phyloP scores from a whole-genome alignment of 257 asterid genomes.

The Solanum acaule region DNA sequence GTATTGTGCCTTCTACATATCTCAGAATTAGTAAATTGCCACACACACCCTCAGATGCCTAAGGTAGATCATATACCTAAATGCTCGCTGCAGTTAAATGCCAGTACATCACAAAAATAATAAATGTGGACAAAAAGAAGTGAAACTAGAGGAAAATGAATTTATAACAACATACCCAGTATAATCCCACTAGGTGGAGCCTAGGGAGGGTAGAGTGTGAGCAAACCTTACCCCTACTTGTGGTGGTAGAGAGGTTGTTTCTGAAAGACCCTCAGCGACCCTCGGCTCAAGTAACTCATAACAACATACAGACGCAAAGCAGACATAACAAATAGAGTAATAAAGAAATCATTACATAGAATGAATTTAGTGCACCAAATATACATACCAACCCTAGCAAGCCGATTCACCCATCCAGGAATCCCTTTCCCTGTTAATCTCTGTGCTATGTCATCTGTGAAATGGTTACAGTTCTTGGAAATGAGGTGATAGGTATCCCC shows the following conservation, averaged over 20 bases:
- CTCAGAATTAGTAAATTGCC: not conserved
- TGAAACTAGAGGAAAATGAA: not conserved
- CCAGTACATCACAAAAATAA: not conserved
- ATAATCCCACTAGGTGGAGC: not conserved
- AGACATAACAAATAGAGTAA: not conserved
- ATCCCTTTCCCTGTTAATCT: constrained; percentile 37
- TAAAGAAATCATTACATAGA: not conserved
- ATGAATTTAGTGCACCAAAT: not conserved
- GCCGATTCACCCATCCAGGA: constrained; percentile 50
- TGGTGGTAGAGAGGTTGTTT: not conserved
- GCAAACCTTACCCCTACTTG: not conserved
- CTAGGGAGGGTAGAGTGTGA: not conserved
- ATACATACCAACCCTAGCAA: constrained; percentile 15
- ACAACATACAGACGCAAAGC: not conserved
- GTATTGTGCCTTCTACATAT: not conserved
- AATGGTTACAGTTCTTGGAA: constrained; percentile 44
- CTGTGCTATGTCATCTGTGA: constrained; percentile 35
- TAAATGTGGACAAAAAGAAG: not conserved
- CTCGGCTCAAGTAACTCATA: not conserved
- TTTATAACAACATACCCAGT: not conserved
- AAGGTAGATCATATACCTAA: not conserved
- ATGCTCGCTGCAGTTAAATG: not conserved
- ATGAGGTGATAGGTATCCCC: constrained; percentile 50
- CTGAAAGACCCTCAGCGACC: not conserved
- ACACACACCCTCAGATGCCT: not conserved